Base-by-base conservation (phyloP, 2,329 filamentous ascomycete species). In the Ambrosiella beaveri region DNA sequence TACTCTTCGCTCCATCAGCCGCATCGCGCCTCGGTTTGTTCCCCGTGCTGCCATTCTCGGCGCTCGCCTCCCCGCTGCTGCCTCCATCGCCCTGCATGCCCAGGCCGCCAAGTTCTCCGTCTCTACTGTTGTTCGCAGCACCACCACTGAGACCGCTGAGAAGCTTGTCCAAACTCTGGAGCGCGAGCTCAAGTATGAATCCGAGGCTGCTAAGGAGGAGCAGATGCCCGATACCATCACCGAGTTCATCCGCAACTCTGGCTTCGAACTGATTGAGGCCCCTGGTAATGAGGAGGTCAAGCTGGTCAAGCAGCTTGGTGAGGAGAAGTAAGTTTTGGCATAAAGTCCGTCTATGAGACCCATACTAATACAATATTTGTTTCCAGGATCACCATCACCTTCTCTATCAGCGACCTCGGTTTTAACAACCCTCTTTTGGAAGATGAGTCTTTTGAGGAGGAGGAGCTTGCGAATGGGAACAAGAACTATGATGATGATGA, bases 251-350 rank as follows among this genome's bases (percentile, higher is more conserved):
- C 82, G 91, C 68, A 91, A 88, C 73, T 84, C 84, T 67, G 79
- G 84, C 45, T 98, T 89, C 71, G 77, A 91, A 77, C 78, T 93
- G 62, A 76, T 87, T 66, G 93, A 98, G 71, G 81, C 77, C 38
- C 77, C 84, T 36, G 93, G 93, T 62, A 80, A 88, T 70, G 87
- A 97, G 74, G 88, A 95, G 65, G 86, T 98, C 64, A 77, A 85
- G 66, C 78, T 98, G 64, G 85, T 82, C 61, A 85, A 90, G 67
- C 84, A 80, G 63, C 91, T 87, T 67, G 86, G 86, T 66, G 84
- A 95, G 62, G 93, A 98, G 76, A 88, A 84, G 88, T 93, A 72
- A 71, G 82, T 71, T 54, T 52, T 19, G 50, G 59, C 47, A 8
- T n/a, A 56, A 11, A 6, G n/a, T 5, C 47, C 13, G 27, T 38